Evolutionary conservation across 192 early-diverging fungal species (phyloP).

Genomic region (Entrophospora sp.): DNA sequence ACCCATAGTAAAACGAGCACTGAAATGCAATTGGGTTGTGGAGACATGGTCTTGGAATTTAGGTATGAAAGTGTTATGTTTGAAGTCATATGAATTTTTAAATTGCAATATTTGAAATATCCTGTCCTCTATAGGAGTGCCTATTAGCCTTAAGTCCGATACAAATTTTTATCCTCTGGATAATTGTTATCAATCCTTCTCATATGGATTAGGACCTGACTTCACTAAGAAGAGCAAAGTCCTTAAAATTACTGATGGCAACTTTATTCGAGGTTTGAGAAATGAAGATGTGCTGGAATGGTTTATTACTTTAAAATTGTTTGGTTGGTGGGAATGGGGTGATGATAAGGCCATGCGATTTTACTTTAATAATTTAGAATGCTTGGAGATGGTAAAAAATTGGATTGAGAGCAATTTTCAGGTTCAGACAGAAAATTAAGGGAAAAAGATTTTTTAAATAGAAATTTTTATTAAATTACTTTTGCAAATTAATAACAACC

Average conservation of each 20-base stretch:
- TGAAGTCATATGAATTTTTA: background rate
- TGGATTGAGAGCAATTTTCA: background rate
- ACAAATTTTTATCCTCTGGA: background rate
- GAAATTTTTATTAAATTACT: no score
- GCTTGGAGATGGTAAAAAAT: constrained; percentile 2
- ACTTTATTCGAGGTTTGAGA: background rate
- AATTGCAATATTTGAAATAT: background rate
- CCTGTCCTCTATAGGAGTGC: background rate
- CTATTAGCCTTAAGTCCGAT: background rate
- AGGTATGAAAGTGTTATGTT: constrained; percentile 1
- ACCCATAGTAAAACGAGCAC: background rate
- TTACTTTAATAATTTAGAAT: background rate
- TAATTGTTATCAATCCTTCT: background rate
- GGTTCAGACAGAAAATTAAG: background rate
- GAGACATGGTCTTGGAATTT: background rate
- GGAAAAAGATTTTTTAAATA: no score
- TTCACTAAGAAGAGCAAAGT: background rate
- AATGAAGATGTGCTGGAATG: constrained; percentile 3
- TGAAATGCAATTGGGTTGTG: background rate
- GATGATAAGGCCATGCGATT: background rate
- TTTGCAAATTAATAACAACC: no score
- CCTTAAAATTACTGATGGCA: constrained; percentile 1
- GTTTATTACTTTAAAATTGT: constrained; percentile 11
- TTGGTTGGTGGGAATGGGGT: constrained; percentile 9
- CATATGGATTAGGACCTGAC: constrained; percentile 6